Base-by-base conservation (phyloP, 352 stramenopile species). In the Pythium aristosporum region DNA sequence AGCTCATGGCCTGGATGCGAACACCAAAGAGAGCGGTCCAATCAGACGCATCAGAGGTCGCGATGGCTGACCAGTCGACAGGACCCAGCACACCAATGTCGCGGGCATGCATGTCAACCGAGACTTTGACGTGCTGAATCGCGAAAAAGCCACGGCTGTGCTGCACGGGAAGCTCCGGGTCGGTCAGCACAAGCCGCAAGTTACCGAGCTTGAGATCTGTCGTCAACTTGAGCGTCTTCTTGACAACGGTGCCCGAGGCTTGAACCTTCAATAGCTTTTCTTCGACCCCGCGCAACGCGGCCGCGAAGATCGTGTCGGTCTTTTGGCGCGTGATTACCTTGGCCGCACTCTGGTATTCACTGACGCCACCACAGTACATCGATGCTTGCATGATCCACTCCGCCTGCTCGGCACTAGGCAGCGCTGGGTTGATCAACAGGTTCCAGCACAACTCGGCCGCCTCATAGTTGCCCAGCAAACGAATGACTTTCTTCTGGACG, bases 171-270 rank as follows among this genome's bases (percentile, higher is more conserved):
- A 80, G 66, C 48, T 72, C 69, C 7, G 68, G 49, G 39, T 80
- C 73, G 4, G 69, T 68, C 23, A 80, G 41, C 37, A 78, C 66
- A 18, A 78, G 52, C 4, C 60, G 56, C 32, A 80, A 43, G 28
- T 70, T 76, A 57, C 73, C 73, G 34, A 80, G 60, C 60, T 77
- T 71, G 16, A 77, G 55, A 60, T 77, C 61, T 0, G 67, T 76
- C 10, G 64, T 49, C 2, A 76, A 21, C 15, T 63, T 47, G 0
- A 75, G 37, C 41, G 67, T 48, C 54, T 74, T 74, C 52, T 74
- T 74, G 23, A 60, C 47, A 11, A 39, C 20, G 6, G 56, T 37
- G 10, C 36, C 21, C 16, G 52, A n/a, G 2, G 34, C 34, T 5
- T 67, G 56, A 18, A 57, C 51, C 13, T 46, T 56, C 15, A 67